Conservation (phyloP, 768 basidiomycete species). For the Lyophyllum shimeji region DNA sequence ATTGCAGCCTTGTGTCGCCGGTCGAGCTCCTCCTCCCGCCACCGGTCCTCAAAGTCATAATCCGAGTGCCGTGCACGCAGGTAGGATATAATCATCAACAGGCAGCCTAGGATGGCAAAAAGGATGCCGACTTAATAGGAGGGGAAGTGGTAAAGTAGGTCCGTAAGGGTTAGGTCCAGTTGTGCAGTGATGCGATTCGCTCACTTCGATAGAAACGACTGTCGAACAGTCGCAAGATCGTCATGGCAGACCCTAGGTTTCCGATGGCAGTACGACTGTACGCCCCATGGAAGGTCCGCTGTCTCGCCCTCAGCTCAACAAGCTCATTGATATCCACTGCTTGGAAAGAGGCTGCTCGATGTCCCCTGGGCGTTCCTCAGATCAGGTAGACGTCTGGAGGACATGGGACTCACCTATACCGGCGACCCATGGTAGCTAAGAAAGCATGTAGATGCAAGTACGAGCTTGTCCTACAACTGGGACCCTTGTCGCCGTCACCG, state of each 20-base stretch:
- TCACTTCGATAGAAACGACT: slow-evolving; percentile 68
- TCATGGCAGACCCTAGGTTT: slow-evolving; percentile 69
- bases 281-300: slow-evolving; percentile 82
- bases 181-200: slow-evolving; percentile 20
- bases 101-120: slow-evolving; percentile 59
- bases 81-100: slow-evolving; percentile 59
- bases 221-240: slow-evolving; percentile 81
- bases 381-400: not conserved
- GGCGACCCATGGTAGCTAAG: slow-evolving; percentile 10
- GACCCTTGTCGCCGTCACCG: not conserved
- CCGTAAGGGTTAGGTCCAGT: not conserved
- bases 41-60: slow-evolving; percentile 75
- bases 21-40: slow-evolving; percentile 34
- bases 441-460: not conserved
- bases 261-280: slow-evolving; percentile 76
- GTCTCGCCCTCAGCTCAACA: slow-evolving; percentile 75
- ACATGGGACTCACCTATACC: slow-evolving; percentile 8
- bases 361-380: slow-evolving; percentile 31
- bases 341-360: slow-evolving; percentile 49
- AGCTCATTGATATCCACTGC: slow-evolving; percentile 57
- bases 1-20: slow-evolving; percentile 36
- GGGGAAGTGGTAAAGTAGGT: not conserved
- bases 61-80: slow-evolving; percentile 63
- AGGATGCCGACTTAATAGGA: slow-evolving; percentile 50
- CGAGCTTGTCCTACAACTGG: not conserved